These are phyloP conservation scores for Dictyostelium citrinum DNA, from an alignment of 78 protist species.

Conservation along the genomic window DNA sequence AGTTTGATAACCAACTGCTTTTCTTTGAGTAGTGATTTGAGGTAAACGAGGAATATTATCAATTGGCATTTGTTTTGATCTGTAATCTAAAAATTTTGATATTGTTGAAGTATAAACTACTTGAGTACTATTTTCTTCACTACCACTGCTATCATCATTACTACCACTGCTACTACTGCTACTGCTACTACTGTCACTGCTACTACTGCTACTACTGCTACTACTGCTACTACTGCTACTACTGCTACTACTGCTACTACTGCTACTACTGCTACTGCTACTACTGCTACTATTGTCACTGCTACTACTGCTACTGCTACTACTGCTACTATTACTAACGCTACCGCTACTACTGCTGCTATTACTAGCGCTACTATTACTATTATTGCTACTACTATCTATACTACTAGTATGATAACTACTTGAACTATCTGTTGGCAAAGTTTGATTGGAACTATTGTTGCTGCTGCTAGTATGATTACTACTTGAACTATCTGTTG, in stretches of 20 bases:
- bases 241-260: background rate
- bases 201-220: background rate
- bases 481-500: background rate
- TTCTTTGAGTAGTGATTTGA: background rate
- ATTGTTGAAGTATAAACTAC: background rate
- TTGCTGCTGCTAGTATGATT: background rate
- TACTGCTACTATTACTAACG: background rate
- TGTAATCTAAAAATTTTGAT: background rate
- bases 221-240: background rate
- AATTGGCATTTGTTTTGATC: background rate
- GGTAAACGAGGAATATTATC: background rate
- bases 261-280: too few species aligned
- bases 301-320: background rate
- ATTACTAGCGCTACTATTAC: background rate
- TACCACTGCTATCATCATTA: background rate
- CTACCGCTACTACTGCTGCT: background rate
- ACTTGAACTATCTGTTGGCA: background rate
- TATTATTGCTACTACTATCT: too few species aligned
- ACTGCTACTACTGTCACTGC: background rate
- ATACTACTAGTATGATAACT: background rate
- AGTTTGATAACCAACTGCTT: background rate
- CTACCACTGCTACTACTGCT: background rate
- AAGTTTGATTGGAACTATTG: too few species aligned
- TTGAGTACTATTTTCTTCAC: background rate
- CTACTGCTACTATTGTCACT: background rate